These are phyloP conservation scores for Penicillium sp. DNA, from an alignment of 2,329 filamentous ascomycete genomes.

Conservation along the genomic window DNA sequence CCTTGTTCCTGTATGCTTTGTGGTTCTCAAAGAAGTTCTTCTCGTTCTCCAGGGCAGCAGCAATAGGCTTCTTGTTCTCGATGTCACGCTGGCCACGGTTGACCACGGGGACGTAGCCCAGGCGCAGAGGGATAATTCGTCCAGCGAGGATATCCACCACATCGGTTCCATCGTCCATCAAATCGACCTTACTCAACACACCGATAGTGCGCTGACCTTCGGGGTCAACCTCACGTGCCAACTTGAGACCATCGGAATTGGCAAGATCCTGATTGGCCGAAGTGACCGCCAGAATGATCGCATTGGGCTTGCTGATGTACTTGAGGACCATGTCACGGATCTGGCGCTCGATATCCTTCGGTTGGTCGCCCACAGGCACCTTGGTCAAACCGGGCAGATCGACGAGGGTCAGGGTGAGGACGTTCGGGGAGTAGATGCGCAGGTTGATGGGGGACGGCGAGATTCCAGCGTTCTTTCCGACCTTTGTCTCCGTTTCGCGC, in stretches of 20 bases:
- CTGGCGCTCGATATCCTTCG: slow-evolving; percentile 93
- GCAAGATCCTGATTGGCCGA: slow-evolving; percentile 97
- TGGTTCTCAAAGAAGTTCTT: slow-evolving; percentile 98
- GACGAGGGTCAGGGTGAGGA: slow-evolving; percentile 92
- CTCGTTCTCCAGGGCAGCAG: slow-evolving; percentile 86
- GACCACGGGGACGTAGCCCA: slow-evolving; percentile 96
- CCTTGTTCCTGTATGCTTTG: slow-evolving; percentile 98
- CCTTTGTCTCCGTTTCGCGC: slow-evolving; percentile 93
- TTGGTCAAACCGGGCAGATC: slow-evolving; percentile 96
- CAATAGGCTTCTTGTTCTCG: slow-evolving; percentile 95
- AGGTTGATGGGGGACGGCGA: slow-evolving; percentile 96
- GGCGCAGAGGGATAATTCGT: slow-evolving; percentile 88
- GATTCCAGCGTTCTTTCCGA: slow-evolving; percentile 93
- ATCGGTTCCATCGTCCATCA: slow-evolving; percentile 98
- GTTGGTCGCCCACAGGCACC: slow-evolving; percentile 94
- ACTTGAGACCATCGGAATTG: slow-evolving; percentile 95
- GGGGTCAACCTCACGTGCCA: slow-evolving; percentile 94
- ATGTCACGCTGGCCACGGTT: slow-evolving; percentile 98
- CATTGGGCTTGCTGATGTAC: slow-evolving; percentile 97
- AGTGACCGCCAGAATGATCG: slow-evolving; percentile 95
- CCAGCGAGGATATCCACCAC: slow-evolving; percentile 98
- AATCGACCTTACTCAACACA: slow-evolving; percentile 96
- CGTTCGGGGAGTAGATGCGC: slow-evolving; percentile 96
- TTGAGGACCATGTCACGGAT: slow-evolving; percentile 98
- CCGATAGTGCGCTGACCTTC: slow-evolving; percentile 97